phyloP scores from a whole-genome alignment of 2,329 filamentous ascomycete species.

The Cytospora paraplurivora region DNA sequence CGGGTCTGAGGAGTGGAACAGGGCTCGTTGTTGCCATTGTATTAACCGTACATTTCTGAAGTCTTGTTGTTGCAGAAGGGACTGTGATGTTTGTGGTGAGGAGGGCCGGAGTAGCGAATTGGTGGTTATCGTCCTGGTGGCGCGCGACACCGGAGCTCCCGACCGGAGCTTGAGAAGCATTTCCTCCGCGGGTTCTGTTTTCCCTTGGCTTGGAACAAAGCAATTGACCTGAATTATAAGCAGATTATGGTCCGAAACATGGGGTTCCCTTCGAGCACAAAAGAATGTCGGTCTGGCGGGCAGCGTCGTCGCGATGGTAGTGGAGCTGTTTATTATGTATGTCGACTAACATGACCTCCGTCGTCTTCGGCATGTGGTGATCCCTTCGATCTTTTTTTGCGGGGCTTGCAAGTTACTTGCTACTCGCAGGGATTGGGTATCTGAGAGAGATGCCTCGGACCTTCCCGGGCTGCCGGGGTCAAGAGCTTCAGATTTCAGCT shows the following conservation, averaged over 20 bases:
- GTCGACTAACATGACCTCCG: not conserved
- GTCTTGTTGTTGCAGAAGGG: conserved; percentile 37
- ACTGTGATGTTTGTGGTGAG: conserved; percentile 44
- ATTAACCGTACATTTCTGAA: conserved; percentile 37
- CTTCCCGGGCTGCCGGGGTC: too few species aligned
- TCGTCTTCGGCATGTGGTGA: conserved; percentile 6
- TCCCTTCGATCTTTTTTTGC: conserved; percentile 28
- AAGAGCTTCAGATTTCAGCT: not conserved
- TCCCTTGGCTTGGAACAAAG: conserved; percentile 33
- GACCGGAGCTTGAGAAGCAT: conserved; percentile 56
- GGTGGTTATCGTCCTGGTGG: conserved; percentile 39
- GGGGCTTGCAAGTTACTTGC: too few species aligned
- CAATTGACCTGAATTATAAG: conserved; percentile 36
- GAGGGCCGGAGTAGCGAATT: conserved; percentile 36
- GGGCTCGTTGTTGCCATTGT: conserved; percentile 36
- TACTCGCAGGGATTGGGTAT: too few species aligned
- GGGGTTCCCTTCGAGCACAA: conserved; percentile 26
- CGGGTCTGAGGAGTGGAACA: conserved; percentile 49
- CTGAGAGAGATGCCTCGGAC: too few species aligned
- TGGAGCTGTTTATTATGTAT: conserved; percentile 5
- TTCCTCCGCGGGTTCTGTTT: conserved; percentile 30
- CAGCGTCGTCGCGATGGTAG: conserved; percentile 8
- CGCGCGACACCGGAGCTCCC: conserved; percentile 53
- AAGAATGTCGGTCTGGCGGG: not conserved
- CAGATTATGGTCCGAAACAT: not conserved